Percentiles rank a stretch among this genome's conserved stretches.
These are phyloP conservation scores for Leccinum pseudoinsigne DNA, from an alignment of 1,284 basidiomycete species.

Conservation along the genomic window DNA sequence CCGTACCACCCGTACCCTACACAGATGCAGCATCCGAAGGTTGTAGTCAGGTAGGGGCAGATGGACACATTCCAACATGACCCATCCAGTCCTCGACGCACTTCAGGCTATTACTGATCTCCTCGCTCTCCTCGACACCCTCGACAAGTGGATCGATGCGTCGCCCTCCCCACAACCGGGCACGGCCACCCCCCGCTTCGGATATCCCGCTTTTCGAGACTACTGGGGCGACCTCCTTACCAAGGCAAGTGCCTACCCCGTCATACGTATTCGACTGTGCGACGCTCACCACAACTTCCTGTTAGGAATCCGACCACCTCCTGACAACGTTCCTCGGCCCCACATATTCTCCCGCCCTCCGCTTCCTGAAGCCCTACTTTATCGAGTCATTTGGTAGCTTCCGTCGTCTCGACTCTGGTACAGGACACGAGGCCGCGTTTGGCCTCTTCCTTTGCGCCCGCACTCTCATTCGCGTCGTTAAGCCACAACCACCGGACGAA, in stretches of 20 bases:
- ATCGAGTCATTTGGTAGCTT: conserved; percentile 90
- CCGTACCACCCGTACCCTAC: conserved; percentile 32
- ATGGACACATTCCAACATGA: not conserved
- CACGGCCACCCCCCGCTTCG: conserved; percentile 79
- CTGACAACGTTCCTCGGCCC: conserved; percentile 52
- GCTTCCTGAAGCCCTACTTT: conserved; percentile 75
- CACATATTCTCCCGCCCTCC: conserved; percentile 42
- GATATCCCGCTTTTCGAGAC: conserved; percentile 89
- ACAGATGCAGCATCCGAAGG: not conserved
- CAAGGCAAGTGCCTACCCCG: conserved; percentile 50
- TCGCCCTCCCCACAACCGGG: conserved; percentile 73
- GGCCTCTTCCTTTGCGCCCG: conserved; percentile 76
- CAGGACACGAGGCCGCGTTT: conserved; percentile 93
- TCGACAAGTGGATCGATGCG: conserved; percentile 80
- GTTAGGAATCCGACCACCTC: conserved; percentile 62
- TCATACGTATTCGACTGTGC: not conserved
- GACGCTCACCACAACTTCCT: conserved; percentile 10
- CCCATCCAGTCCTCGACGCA: conserved; percentile 12
- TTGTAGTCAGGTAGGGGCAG: conserved; percentile 22
- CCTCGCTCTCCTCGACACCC: conserved; percentile 62
- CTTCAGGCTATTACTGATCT: conserved; percentile 49
- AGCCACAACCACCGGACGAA: conserved; percentile 54
- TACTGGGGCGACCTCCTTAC: conserved; percentile 80
- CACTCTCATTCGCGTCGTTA: conserved; percentile 61
- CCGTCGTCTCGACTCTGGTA: conserved; percentile 93